A percentile compares a stretch with the other conserved stretches of the same genome.
These are phyloP conservation scores for Polyplosphaeria fusca DNA, from an alignment of 495 filamentous ascomycete species.

Conservation along the genomic window DNA sequence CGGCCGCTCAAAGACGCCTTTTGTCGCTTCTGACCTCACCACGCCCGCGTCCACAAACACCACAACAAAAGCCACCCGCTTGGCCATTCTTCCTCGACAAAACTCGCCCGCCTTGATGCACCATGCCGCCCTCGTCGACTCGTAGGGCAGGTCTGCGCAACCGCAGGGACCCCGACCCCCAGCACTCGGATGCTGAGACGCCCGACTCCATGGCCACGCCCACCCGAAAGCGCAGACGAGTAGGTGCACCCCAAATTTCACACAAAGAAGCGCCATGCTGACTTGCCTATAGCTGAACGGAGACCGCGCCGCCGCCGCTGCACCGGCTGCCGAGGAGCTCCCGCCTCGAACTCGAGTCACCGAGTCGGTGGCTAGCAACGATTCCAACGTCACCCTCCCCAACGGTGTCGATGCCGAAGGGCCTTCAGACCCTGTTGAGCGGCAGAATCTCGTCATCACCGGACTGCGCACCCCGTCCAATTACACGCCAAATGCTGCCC, in stretches of 20 bases:
- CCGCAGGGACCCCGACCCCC: slow-evolving; percentile 29
- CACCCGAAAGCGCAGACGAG: slow-evolving; percentile 38
- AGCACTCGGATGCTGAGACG: slow-evolving; percentile 40
- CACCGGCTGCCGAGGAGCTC: slow-evolving; percentile 8
- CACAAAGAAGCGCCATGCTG: background rate
- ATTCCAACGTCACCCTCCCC: slow-evolving; percentile 27
- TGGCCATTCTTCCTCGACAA: background rate
- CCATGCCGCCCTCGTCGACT: slow-evolving; percentile 32
- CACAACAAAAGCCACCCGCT: background rate
- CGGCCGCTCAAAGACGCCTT: slow-evolving; percentile 1
- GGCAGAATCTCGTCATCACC: slow-evolving; percentile 30
- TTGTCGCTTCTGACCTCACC: background rate
- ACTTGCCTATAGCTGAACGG: slow-evolving; percentile 29
- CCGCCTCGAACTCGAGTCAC: slow-evolving; percentile 26
- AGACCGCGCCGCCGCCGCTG: slow-evolving; percentile 16
- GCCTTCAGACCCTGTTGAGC: slow-evolving; percentile 21
- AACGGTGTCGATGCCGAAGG: slow-evolving; percentile 26
- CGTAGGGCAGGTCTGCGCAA: slow-evolving; percentile 23
- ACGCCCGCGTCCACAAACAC: background rate
- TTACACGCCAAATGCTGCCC: slow-evolving; percentile 26
- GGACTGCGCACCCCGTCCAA: slow-evolving; percentile 16
- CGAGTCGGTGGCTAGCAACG: slow-evolving; percentile 31
- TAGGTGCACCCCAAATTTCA: slow-evolving; percentile 6
- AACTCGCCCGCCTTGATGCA: slow-evolving; percentile 20
- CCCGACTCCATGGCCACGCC: slow-evolving; percentile 43